A percentile compares a stretch with the other conserved stretches of the same genome.
Conservation (phyloP, 305 asterid species). For the Nicotiana rustica region DNA sequence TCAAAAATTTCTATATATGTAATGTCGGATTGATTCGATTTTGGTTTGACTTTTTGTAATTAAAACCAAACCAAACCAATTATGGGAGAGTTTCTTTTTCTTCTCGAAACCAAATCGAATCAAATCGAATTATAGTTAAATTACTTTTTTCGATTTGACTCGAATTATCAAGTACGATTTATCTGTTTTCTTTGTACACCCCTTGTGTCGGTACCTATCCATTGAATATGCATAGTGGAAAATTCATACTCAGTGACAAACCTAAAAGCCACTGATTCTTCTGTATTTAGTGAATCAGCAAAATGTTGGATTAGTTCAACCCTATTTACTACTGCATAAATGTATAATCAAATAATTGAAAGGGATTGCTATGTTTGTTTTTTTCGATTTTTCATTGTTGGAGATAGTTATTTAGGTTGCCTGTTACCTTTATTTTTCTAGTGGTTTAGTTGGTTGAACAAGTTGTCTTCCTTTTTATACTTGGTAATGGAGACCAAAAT, state of each 20-base stretch:
- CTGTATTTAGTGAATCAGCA: conserved; percentile 4
- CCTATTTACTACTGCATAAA: background rate
- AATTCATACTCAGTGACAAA: background rate
- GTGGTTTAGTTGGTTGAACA: conserved; percentile 13
- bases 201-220: background rate
- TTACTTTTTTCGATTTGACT: too few species aligned
- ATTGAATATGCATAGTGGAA: background rate
- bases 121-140: too few species aligned
- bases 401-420: background rate
- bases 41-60: too few species aligned
- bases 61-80: too few species aligned
- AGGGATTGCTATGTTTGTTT: background rate
- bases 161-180: too few species aligned
- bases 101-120: too few species aligned
- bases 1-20: too few species aligned
- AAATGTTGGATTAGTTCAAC: conserved; percentile 20
- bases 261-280: background rate
- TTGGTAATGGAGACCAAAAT: background rate
- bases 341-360: conserved; percentile 1
- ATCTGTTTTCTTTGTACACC: too few species aligned
- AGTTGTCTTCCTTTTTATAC: background rate
- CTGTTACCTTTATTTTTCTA: background rate
- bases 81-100: too few species aligned
- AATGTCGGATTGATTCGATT: too few species aligned
- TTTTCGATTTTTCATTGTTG: background rate